Conservation (phyloP, 2,329 filamentous ascomycete genomes). For the Ascochyta lentis region DNA sequence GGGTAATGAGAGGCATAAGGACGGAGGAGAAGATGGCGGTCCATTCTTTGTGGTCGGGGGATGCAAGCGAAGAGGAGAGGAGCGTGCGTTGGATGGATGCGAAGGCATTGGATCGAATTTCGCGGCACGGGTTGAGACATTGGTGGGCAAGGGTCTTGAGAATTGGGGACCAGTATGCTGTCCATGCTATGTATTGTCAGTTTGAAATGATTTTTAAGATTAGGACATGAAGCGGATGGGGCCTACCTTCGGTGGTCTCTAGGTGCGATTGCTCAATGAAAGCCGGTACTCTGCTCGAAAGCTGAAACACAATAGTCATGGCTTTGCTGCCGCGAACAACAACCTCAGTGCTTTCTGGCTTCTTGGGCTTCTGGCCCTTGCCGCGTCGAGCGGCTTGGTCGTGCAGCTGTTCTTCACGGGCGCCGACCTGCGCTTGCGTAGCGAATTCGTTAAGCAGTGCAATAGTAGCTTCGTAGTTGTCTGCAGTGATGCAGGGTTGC, state of each 20-base stretch:
- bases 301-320: slow-evolving; percentile 78
- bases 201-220: neutral
- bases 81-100: slow-evolving; percentile 84
- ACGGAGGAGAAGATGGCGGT: slow-evolving; percentile 94
- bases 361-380: slow-evolving; percentile 59
- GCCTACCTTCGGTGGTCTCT: slow-evolving; percentile 78
- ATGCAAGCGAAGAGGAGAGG: slow-evolving; percentile 81
- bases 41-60: slow-evolving; percentile 88
- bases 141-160: slow-evolving; percentile 88
- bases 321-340: slow-evolving; percentile 81
- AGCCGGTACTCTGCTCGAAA: slow-evolving; percentile 81
- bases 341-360: slow-evolving; percentile 70
- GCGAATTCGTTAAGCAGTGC: slow-evolving; percentile 88
- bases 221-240: neutral
- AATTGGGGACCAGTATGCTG: slow-evolving; percentile 95
- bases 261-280: slow-evolving; percentile 94
- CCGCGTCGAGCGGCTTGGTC: slow-evolving; percentile 61
- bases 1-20: slow-evolving; percentile 86
- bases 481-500: slow-evolving; percentile 85
- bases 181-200: slow-evolving; percentile 72
- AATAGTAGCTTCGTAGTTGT: slow-evolving; percentile 93
- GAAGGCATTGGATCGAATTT: slow-evolving; percentile 89
- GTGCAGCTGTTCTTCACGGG: slow-evolving; percentile 71
- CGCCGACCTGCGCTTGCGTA: slow-evolving; percentile 76
- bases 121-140: slow-evolving; percentile 92